These are phyloP conservation scores for Penicillium sp. DNA, from an alignment of 2,329 filamentous ascomycete genomes.

Conservation along the genomic window DNA sequence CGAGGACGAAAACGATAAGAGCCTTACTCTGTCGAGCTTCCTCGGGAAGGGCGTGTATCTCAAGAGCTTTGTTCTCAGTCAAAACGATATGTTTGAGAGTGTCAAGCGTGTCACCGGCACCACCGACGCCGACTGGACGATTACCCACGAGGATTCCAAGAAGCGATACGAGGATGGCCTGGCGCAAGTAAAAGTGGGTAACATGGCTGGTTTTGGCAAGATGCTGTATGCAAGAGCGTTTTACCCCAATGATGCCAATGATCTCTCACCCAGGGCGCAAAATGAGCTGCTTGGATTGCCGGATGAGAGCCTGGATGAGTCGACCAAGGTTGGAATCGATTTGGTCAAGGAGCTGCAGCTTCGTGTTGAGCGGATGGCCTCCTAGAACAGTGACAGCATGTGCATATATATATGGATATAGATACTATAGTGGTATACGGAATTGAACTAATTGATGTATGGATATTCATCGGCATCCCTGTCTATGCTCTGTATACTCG, in stretches of 20 bases:
- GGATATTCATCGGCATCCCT: no score
- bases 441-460: no score
- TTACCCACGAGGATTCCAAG: slow-evolving; percentile 53
- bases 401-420: no score
- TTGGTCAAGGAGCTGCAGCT: slow-evolving; percentile 43
- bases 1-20: slow-evolving; percentile 40
- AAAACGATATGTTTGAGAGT: slow-evolving; percentile 68
- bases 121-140: slow-evolving; percentile 64
- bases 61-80: slow-evolving; percentile 62
- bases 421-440: no score
- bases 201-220: slow-evolving; percentile 51
- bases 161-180: slow-evolving; percentile 56
- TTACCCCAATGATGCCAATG: slow-evolving; percentile 42
- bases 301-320: slow-evolving; percentile 62
- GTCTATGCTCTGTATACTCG: no score
- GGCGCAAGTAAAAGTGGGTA: slow-evolving; percentile 50
- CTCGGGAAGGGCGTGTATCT: slow-evolving; percentile 57
- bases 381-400: no score
- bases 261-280: slow-evolving; percentile 50
- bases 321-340: slow-evolving; percentile 55
- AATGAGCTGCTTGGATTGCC: slow-evolving; percentile 64
- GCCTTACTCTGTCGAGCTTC: slow-evolving; percentile 48
- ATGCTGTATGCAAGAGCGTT: slow-evolving; percentile 63
- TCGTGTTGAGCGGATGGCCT: slow-evolving; percentile 34
- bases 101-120: slow-evolving; percentile 63